These are phyloP conservation scores for Fusarium papillatum DNA, from an alignment of 2,329 filamentous ascomycete genomes.

Conservation along the genomic window DNA sequence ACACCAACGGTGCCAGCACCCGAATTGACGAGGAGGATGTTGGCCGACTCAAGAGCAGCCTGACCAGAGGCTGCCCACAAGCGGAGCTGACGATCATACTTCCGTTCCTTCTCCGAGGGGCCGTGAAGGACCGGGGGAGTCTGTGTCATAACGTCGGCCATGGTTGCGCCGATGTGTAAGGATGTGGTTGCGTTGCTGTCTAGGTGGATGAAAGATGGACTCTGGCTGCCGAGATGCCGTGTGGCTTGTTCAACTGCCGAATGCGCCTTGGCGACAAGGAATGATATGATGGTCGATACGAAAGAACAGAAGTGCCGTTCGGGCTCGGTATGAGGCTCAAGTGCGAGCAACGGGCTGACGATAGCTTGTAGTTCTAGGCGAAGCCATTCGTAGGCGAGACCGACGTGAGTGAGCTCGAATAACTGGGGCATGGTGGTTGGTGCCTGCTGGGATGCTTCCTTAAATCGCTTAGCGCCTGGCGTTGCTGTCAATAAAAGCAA, in stretches of 20 bases:
- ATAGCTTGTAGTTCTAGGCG: not conserved
- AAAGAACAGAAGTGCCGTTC: conserved; percentile 15
- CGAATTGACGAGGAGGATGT: conserved; percentile 92
- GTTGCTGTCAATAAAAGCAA: not conserved
- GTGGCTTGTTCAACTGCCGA: not conserved
- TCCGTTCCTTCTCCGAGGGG: conserved; percentile 75
- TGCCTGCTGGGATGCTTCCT: not conserved
- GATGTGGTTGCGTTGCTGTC: conserved; percentile 7
- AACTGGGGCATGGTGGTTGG: not conserved
- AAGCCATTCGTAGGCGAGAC: not conserved
- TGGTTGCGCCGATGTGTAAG: conserved; percentile 29
- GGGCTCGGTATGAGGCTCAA: conserved; percentile 9
- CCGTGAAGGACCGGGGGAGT: conserved; percentile 57
- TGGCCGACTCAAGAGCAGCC: conserved; percentile 88
- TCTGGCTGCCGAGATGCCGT: conserved; percentile 1
- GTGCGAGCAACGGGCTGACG: not conserved
- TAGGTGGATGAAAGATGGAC: conserved; percentile 12
- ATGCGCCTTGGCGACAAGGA: conserved; percentile 20
- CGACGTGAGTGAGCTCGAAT: not conserved
- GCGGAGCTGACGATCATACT: conserved; percentile 95
- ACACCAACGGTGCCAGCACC: conserved; percentile 89
- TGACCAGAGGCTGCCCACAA: conserved; percentile 96
- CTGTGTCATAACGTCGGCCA: conserved; percentile 48
- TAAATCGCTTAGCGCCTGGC: not conserved
- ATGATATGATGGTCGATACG: conserved; percentile 2